Base-by-base conservation (phyloP, 371 early-diverging fungal genomes). In the Mortierella sp. region DNA sequence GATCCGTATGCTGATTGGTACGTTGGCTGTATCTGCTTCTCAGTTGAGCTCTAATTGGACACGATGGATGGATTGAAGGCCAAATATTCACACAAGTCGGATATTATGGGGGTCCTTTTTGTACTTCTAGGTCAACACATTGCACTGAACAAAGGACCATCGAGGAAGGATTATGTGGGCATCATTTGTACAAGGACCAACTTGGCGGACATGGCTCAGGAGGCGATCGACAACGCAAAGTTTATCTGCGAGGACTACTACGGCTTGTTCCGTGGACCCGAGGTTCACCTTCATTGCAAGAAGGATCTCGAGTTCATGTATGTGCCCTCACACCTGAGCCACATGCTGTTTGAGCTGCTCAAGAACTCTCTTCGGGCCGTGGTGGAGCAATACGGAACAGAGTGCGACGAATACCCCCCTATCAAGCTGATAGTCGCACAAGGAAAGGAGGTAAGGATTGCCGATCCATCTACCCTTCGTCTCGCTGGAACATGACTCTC, bases 271-370 rank as follows among this genome's bases (percentile, higher is more conserved):
- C 93, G 90, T 55, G 94, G 95, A n/a, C 97, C 97, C 37, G 92
- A 94, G 73, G 93, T 98, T 44, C 93, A 95, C 76, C 90, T 96
- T 80, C 93, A 94, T 83, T 96, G 95, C 81, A 95, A 95, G 8
- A 91, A 92, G n/a, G 94, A 96, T 77, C 92, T 98, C 34, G 94
- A 97, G 77, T 98, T 99, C 84, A 97, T 97, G 96, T 99, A 99
- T 88, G 97, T 98, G 53, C 98, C 98, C 8, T 94, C 95, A 31
- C 98, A 98, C 89, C 90, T 98, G 82, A 97, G 96, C 87, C 99
- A 98, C 88, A 97, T 98, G 98, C 78, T 98, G n/a, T 98, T 98
- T 90, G 99, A 98, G 91, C 90, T 98, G 72, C 89, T 98, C 73
- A 98, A 98, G 89, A 98, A 98, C 89, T 95, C 96, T 40, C 91